Percentiles rank a stretch among this genome's conserved stretches.
These are phyloP conservation scores for Ascochyta koolunga DNA, from an alignment of 2,329 filamentous ascomycete species.

Conservation along the genomic window DNA sequence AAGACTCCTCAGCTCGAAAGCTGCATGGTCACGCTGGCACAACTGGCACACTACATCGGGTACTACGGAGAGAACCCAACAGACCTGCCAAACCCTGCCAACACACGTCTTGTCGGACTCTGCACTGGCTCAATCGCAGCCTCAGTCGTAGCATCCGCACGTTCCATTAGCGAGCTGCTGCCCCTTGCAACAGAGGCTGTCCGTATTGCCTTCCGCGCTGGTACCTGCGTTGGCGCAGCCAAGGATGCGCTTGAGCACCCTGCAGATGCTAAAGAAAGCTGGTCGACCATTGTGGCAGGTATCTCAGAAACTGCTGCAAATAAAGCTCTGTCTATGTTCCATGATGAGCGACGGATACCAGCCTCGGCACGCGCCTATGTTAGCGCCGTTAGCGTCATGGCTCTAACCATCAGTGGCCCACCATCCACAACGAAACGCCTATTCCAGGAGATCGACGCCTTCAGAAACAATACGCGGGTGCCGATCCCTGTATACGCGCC, in stretches of 20 bases:
- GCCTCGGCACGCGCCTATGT: conserved; percentile 60
- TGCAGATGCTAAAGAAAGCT: conserved; percentile 63
- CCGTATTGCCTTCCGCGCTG: conserved; percentile 69
- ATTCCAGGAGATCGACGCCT: conserved; percentile 56
- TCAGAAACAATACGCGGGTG: conserved; percentile 58
- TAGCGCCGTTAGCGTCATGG: conserved; percentile 64
- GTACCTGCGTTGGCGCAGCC: conserved; percentile 53
- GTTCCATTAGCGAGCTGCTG: conserved; percentile 66
- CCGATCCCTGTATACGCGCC: conserved; percentile 63
- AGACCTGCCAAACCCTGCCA: conserved; percentile 58
- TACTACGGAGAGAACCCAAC: conserved; percentile 60
- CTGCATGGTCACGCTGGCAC: conserved; percentile 67
- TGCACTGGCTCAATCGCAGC: conserved; percentile 75
- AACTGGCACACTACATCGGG: conserved; percentile 73
- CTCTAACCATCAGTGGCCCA: conserved; percentile 65
- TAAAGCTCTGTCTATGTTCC: conserved; percentile 62
- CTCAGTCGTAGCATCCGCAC: conserved; percentile 68
- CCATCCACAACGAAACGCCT: conserved; percentile 60
- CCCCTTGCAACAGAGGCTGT: conserved; percentile 68
- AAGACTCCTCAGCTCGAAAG: conserved; percentile 70
- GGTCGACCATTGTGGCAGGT: conserved; percentile 70
- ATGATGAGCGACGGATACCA: conserved; percentile 59
- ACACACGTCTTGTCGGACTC: conserved; percentile 64
- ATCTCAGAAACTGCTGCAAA: conserved; percentile 59
- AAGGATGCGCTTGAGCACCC: conserved; percentile 59